Evolutionary conservation across 129 eudicot genomes (phyloP).

Genomic region (Smallanthus sonchifolius): DNA sequence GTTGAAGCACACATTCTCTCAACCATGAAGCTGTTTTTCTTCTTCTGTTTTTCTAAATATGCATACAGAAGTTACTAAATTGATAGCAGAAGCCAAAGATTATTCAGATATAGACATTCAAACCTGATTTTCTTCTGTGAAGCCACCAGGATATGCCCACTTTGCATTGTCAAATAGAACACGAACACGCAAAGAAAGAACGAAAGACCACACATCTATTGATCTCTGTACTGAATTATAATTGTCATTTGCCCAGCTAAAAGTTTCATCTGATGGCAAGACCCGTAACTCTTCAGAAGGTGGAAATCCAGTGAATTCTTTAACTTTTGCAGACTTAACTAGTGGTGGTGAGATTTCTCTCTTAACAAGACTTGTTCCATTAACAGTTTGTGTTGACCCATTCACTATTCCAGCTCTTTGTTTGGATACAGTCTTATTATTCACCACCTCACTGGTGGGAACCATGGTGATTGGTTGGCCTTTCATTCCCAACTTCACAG

Average conservation of each 20-base stretch:
- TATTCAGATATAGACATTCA: not conserved
- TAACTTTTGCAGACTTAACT: conserved; percentile 30
- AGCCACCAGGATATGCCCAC: conserved; percentile 89
- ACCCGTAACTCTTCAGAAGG: conserved; percentile 60
- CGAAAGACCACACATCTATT: conserved; percentile 89
- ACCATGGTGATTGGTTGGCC: conserved; percentile 65
- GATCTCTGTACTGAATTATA: conserved; percentile 78
- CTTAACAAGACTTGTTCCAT: conserved; percentile 51
- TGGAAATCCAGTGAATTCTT: conserved; percentile 46
- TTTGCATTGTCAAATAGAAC: conserved; percentile 79
- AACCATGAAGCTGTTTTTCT: conserved; percentile 86
- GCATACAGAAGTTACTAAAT: conserved; percentile 2
- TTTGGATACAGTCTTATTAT: conserved; percentile 22
- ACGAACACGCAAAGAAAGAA: conserved; percentile 90
- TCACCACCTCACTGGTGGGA: conserved; percentile 60
- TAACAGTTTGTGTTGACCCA: conserved; percentile 23
- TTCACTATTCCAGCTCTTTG: not conserved
- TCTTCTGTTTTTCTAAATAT: conserved; percentile 61
- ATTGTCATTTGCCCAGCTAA: conserved; percentile 92
- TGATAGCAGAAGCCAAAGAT: conserved; percentile 1
- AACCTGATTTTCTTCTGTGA: conserved; percentile 89
- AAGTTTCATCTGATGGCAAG: conserved; percentile 80
- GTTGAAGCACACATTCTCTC: conserved; percentile 79
- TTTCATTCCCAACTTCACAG: conserved; percentile 48
- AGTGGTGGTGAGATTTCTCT: conserved; percentile 34